Conservation (phyloP, 2,329 filamentous ascomycete genomes). For the Diaporthe humulicola region DNA sequence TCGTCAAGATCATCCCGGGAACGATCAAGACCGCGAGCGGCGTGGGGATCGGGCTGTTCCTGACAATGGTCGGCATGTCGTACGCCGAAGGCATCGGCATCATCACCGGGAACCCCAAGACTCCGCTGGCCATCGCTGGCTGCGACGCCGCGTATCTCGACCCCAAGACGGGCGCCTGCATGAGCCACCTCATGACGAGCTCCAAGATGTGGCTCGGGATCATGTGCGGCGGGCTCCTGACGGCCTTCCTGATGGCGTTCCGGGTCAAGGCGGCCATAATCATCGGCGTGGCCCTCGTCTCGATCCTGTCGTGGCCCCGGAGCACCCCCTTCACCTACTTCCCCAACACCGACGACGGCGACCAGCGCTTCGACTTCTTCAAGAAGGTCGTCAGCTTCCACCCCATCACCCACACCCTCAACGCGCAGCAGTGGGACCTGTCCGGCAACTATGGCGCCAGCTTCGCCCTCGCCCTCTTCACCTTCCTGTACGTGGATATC, state of each 20-base stretch:
- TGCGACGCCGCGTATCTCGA: slow-evolving; percentile 72
- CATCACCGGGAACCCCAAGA: slow-evolving; percentile 77
- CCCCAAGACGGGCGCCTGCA: slow-evolving; percentile 62
- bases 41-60: slow-evolving; percentile 74
- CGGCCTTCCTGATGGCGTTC: slow-evolving; percentile 84
- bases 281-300: slow-evolving; percentile 79
- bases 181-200: slow-evolving; percentile 78
- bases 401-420: slow-evolving; percentile 74
- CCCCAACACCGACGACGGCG: slow-evolving; percentile 73
- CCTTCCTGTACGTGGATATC: slow-evolving; percentile 84
- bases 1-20: slow-evolving; percentile 74
- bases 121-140: slow-evolving; percentile 82
- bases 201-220: slow-evolving; percentile 89
- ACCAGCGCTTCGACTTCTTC: slow-evolving; percentile 79
- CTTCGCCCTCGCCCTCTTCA: slow-evolving; percentile 79
- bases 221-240: slow-evolving; percentile 83
- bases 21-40: slow-evolving; percentile 76
- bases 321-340: slow-evolving; percentile 80
- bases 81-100: slow-evolving; percentile 87
- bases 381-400: slow-evolving; percentile 79
- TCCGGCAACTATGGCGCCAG: slow-evolving; percentile 66
- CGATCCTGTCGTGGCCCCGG: slow-evolving; percentile 81
- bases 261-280: slow-evolving; percentile 82
- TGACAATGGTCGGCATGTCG: slow-evolving; percentile 76
- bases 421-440: slow-evolving; percentile 76